phyloP scores from a whole-genome alignment of 345 rosid genomes.

The Eucalyptus viminalis region DNA sequence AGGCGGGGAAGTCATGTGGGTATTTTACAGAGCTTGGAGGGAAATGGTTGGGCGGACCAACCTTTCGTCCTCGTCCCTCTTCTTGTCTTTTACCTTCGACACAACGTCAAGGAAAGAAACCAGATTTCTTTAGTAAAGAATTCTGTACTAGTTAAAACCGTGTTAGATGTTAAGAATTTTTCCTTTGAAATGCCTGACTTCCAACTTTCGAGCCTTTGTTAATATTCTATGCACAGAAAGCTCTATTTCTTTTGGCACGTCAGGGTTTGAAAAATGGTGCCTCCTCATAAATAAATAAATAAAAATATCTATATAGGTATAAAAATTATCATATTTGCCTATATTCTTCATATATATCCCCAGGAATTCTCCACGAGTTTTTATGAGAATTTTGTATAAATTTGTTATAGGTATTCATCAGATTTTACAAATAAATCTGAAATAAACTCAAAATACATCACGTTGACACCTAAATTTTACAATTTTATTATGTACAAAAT shows the following conservation, averaged over 20 bases:
- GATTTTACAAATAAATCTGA: neutral
- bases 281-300: neutral
- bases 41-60: slow-evolving; percentile 16
- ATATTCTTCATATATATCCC: neutral
- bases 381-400: neutral
- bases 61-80: slow-evolving; percentile 30
- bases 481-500: too few species aligned
- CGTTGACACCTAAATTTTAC: too few species aligned
- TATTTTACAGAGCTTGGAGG: neutral
- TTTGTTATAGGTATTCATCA: neutral
- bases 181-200: neutral
- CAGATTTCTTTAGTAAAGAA: neutral
- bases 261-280: neutral
- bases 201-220: neutral
- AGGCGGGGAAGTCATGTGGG: neutral
- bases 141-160: neutral
- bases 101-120: slow-evolving; percentile 19
- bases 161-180: neutral
- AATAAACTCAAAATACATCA: neutral
- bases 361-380: neutral
- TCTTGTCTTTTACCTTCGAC: slow-evolving; percentile 31
- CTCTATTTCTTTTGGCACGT: neutral
- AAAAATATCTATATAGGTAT: too few species aligned
- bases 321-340: neutral
- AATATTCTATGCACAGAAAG: neutral